A percentile compares a stretch with the other conserved stretches of the same genome.
Conservation (phyloP, 352 stramenopile genomes). For the Pythium phragmitis region DNA sequence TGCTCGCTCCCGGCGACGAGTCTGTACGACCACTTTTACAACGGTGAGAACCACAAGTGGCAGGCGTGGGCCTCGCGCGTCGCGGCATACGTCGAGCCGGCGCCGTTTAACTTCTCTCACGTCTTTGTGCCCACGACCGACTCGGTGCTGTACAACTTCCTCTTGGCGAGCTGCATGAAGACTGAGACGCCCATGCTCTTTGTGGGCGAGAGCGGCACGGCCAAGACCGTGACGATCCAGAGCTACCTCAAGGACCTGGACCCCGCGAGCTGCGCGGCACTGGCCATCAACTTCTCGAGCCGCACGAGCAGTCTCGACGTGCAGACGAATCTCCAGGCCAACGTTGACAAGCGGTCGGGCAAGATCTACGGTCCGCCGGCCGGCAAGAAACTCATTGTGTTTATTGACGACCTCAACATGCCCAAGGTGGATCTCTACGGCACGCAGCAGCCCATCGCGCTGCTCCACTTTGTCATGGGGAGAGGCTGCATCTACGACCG, state of each 20-base stretch:
- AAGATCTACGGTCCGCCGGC: conserved; percentile 93
- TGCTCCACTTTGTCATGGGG: conserved; percentile 94
- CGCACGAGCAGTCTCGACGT: conserved; percentile 93
- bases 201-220: conserved; percentile 93
- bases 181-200: conserved; percentile 91
- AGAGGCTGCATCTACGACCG: conserved; percentile 93
- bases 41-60: conserved; percentile 89
- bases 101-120: conserved; percentile 92
- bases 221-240: conserved; percentile 95
- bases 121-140: conserved; percentile 96
- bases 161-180: conserved; percentile 86
- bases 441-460: conserved; percentile 94
- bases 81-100: conserved; percentile 87
- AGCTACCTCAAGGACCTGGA: conserved; percentile 90
- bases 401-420: conserved; percentile 98
- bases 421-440: conserved; percentile 95
- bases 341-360: conserved; percentile 94
- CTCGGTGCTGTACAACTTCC: conserved; percentile 92
- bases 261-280: conserved; percentile 54
- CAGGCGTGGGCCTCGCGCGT: conserved; percentile 88
- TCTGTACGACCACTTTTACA: conserved; percentile 91
- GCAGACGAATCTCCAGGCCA: conserved; percentile 93
- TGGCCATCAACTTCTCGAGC: conserved; percentile 94
- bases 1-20: conserved; percentile 72
- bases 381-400: conserved; percentile 94